Percentiles rank a stretch among this genome's conserved stretches.
Evolutionary conservation across 352 stramenopile species (phyloP).

Genomic region (Phytophthora citrophthora): DNA sequence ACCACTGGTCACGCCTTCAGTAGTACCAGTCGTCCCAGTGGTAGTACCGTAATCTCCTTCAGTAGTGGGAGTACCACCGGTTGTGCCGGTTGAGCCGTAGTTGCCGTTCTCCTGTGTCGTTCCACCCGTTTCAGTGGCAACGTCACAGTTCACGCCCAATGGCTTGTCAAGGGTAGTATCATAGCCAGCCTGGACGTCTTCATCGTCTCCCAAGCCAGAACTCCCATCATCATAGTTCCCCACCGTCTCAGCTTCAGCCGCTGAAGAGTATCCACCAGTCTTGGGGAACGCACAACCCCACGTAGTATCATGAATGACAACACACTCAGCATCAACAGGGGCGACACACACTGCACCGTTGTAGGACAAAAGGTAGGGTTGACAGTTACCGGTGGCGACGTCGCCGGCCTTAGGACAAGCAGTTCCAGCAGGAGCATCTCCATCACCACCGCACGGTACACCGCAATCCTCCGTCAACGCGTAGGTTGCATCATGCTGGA

Average conservation of each 20-base stretch:
- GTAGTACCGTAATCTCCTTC: not conserved
- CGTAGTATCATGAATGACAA: conserved; percentile 1
- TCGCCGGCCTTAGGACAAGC: conserved; percentile 26
- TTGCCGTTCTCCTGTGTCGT: not conserved
- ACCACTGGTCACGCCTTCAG: not conserved
- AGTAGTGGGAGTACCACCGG: no score
- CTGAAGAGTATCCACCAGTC: conserved; percentile 14
- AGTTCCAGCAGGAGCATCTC: conserved; percentile 3
- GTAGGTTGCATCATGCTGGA: conserved; percentile 32
- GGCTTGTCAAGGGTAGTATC: no score
- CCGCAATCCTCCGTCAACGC: conserved; percentile 19
- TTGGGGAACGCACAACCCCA: conserved; percentile 27
- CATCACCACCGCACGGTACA: conserved; percentile 22
- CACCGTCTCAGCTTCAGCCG: conserved; percentile 3
- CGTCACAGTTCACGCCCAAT: not conserved
- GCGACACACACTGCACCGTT: conserved; percentile 26
- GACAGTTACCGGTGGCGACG: conserved; percentile 24
- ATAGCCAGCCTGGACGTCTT: no score
- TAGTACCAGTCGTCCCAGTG: not conserved
- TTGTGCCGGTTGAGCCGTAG: not conserved
- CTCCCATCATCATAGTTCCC: not conserved
- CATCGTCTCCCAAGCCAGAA: not conserved
- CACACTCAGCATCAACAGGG: conserved; percentile 21
- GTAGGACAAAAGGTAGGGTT: conserved; percentile 23
- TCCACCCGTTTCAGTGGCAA: conserved; percentile 1